These are phyloP conservation scores for Scedosporium aurantiacum DNA, from an alignment of 2,329 filamentous ascomycete genomes.

Conservation along the genomic window DNA sequence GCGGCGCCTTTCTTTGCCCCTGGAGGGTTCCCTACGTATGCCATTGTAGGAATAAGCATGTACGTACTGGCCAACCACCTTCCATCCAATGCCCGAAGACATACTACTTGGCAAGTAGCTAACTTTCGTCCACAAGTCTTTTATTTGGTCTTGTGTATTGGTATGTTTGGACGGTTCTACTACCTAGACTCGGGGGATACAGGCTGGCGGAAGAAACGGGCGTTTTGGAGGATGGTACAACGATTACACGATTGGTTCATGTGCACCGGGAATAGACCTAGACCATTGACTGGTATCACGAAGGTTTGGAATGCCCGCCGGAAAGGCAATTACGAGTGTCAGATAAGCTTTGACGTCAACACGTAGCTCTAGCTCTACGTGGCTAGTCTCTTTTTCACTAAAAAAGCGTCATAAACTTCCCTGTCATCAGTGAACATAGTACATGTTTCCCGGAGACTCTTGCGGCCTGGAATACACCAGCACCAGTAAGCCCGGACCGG, in stretches of 20 bases:
- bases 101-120: background rate
- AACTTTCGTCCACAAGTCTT: conserved; percentile 30
- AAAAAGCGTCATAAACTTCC: too few species aligned
- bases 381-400: too few species aligned
- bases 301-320: too few species aligned
- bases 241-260: conserved; percentile 45
- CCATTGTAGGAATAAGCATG: conserved; percentile 40
- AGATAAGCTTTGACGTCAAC: too few species aligned
- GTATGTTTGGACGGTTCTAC: conserved; percentile 52
- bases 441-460: too few species aligned
- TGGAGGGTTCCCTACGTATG: conserved; percentile 41
- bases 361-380: too few species aligned
- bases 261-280: conserved; percentile 2
- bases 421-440: too few species aligned
- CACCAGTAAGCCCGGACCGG: too few species aligned
- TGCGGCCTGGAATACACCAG: too few species aligned
- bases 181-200: conserved; percentile 51
- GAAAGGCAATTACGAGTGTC: too few species aligned
- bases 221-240: conserved; percentile 54
- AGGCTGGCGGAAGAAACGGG: conserved; percentile 49
- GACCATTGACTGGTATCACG: background rate
- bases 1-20: conserved; percentile 53
- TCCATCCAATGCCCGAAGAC: background rate
- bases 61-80: conserved; percentile 22
- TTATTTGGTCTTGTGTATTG: conserved; percentile 52